Percentiles rank a stretch among this genome's conserved stretches.
These are phyloP conservation scores for Fragilariopsis cylindrus DNA, from an alignment of 108 stramenopile species.

Conservation along the genomic window DNA sequence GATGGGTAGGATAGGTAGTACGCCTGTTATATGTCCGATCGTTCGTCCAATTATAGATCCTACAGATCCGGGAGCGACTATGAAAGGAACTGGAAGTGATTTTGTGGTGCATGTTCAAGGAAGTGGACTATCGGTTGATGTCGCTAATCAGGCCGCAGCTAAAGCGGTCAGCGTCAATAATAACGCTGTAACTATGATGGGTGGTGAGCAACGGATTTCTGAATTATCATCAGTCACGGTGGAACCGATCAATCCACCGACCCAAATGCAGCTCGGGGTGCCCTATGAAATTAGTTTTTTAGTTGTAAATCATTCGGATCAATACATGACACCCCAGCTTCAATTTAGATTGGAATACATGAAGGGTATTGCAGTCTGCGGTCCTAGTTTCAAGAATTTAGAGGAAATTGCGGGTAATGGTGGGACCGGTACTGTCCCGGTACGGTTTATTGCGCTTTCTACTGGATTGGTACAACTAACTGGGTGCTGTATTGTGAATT, in stretches of 20 bases:
- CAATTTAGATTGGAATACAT: constrained; percentile 75
- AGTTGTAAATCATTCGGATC: constrained; percentile 74
- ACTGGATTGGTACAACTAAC: constrained; percentile 61
- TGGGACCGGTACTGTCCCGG: constrained; percentile 54
- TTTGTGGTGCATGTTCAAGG: constrained; percentile 72
- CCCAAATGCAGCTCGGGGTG: constrained; percentile 43
- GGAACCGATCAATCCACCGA: constrained; percentile 80
- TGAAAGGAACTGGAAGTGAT: constrained; percentile 16
- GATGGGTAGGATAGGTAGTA: constrained; percentile 58
- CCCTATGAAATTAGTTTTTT: constrained; percentile 58
- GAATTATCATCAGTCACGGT: constrained; percentile 78
- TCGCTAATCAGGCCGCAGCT: constrained; percentile 62
- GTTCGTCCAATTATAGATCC: constrained; percentile 22
- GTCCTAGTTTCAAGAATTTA: constrained; percentile 63
- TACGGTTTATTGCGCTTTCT: constrained; percentile 59
- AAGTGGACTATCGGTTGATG: constrained; percentile 70
- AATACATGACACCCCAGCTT: constrained; percentile 66
- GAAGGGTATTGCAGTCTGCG: constrained; percentile 75
- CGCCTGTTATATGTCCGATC: constrained; percentile 51
- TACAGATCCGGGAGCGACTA: constrained; percentile 24
- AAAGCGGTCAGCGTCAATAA: constrained; percentile 21
- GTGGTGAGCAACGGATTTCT: constrained; percentile 5
- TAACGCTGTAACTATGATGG: background rate
- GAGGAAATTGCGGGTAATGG: constrained; percentile 53
- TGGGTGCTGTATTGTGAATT: constrained; percentile 75